Evolutionary conservation across 2,329 filamentous ascomycete genomes (phyloP), one percentile per base, ranked within the genome.

Genomic region (Daldinia sp.): DNA sequence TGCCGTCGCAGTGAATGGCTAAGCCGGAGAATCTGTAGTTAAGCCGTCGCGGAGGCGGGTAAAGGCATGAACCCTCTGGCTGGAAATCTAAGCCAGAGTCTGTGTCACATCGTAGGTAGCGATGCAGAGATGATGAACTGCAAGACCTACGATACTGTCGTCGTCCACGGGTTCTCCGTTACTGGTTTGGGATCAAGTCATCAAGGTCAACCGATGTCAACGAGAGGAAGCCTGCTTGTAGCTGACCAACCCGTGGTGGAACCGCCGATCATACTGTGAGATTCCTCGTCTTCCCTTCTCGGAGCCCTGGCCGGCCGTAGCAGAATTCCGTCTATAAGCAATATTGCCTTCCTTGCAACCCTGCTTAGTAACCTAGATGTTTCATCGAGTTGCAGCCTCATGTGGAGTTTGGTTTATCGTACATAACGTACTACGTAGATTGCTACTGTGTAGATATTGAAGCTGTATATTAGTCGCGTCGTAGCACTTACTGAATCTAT

Each of bases 291-390:
- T 66, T 63, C 59, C 59, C 50, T 59, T 66, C 41, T 61, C 57
- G 58, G 61, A 61, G 61, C 59, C 55, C 56, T 62, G 60, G 51
- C 66, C 69, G 69, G 64, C 68, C 61, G 64, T 72, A 69, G 48
- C 57, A 67, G 61, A 45, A 43, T 43, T 35, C n/a, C n/a, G n/a
- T n/a, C n/a, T 53, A 35, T 63, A 60, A 59, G 25, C 37, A 56
- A 51, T 50, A 47, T 48, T 30, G 29, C 53, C 57, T 57, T 65
- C 56, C 58, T 63, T 65, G 66, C 67, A 54, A 66, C 49, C 25
- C 60, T 47, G 49, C 61, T 52, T 35, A 45, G 61, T 65, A 49
- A 61, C 41, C 51, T 29, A 45, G 50, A 45, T 37, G 61, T 67
- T 64, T 64, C 69, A 67, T 57, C 32, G 47, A 52, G 49, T 64